phyloP scores from a whole-genome alignment of 305 asterid species.

The Rubia balearica region DNA sequence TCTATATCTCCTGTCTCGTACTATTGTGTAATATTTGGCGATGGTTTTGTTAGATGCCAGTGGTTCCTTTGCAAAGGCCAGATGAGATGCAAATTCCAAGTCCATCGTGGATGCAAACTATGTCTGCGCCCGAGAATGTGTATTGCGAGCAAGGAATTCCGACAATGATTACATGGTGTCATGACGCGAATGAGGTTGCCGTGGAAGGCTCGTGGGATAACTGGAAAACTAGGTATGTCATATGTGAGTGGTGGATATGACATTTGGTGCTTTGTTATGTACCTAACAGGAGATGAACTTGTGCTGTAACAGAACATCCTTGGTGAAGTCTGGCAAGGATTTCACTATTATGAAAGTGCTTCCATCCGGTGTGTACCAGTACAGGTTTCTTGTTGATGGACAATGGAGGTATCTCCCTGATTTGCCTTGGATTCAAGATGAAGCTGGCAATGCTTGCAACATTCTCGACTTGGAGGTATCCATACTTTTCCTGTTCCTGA shows the following conservation, averaged over 20 bases:
- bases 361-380: slow-evolving; percentile 56
- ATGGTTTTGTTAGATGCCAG: slow-evolving; percentile 31
- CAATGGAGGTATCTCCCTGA: slow-evolving; percentile 52
- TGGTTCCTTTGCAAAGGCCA: slow-evolving; percentile 43
- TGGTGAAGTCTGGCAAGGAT: slow-evolving; percentile 63
- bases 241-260: not conserved
- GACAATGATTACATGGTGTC: slow-evolving; percentile 55
- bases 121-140: slow-evolving; percentile 31
- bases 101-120: slow-evolving; percentile 37
- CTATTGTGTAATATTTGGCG: not conserved
- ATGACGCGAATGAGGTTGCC: slow-evolving; percentile 48
- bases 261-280: slow-evolving; percentile 6
- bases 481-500: not conserved
- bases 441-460: slow-evolving; percentile 43
- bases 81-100: slow-evolving; percentile 37
- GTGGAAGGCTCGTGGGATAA: slow-evolving; percentile 78
- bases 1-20: not conserved
- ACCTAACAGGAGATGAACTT: slow-evolving; percentile 2
- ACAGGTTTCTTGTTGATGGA: slow-evolving; percentile 66
- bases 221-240: slow-evolving; percentile 52
- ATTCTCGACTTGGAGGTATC: slow-evolving; percentile 54
- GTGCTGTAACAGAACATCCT: slow-evolving; percentile 36
- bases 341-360: slow-evolving; percentile 63
- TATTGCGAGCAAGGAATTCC: slow-evolving; percentile 52
- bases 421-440: slow-evolving; percentile 46